phyloP scores from a whole-genome alignment of 805 yeast species.

The Kodamaea fukazawae region DNA sequence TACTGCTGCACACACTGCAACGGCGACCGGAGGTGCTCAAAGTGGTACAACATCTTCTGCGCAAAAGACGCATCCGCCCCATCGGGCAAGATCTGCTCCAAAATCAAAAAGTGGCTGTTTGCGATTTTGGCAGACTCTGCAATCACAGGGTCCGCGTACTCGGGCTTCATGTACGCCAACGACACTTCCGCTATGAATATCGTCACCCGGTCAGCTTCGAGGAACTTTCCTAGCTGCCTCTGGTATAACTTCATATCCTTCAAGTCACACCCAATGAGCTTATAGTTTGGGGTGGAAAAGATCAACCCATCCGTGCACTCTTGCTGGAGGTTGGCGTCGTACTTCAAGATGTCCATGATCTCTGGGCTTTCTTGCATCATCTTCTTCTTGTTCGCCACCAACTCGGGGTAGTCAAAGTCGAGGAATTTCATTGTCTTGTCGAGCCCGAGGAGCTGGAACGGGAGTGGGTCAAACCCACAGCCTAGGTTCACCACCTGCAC shows the following conservation, averaged over 20 bases:
- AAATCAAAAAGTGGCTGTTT: conserved; percentile 56
- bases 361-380: conserved; percentile 51
- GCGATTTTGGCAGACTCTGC: conserved; percentile 43
- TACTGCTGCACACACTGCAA: conserved; percentile 61
- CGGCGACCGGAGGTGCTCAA: conserved; percentile 63
- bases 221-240: conserved; percentile 23
- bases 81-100: conserved; percentile 72
- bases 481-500: conserved; percentile 65
- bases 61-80: conserved; percentile 67
- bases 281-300: conserved; percentile 43
- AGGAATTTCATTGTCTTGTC: conserved; percentile 42
- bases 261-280: conserved; percentile 66
- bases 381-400: conserved; percentile 52
- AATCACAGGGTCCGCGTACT: conserved; percentile 62
- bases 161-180: conserved; percentile 72
- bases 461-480: conserved; percentile 62
- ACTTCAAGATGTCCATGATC: conserved; percentile 43
- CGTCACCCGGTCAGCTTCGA: conserved; percentile 35
- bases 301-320: conserved; percentile 19
- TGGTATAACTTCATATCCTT: conserved; percentile 44
- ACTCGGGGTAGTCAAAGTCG: conserved; percentile 75
- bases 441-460: conserved; percentile 35
- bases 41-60: conserved; percentile 71
- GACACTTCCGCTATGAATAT: conserved; percentile 82
- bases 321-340: neutral